Evolutionary conservation across 1,284 basidiomycete genomes (phyloP), one percentile per base, ranked within the genome.

Genomic region (Acaromyces ingoldii): DNA sequence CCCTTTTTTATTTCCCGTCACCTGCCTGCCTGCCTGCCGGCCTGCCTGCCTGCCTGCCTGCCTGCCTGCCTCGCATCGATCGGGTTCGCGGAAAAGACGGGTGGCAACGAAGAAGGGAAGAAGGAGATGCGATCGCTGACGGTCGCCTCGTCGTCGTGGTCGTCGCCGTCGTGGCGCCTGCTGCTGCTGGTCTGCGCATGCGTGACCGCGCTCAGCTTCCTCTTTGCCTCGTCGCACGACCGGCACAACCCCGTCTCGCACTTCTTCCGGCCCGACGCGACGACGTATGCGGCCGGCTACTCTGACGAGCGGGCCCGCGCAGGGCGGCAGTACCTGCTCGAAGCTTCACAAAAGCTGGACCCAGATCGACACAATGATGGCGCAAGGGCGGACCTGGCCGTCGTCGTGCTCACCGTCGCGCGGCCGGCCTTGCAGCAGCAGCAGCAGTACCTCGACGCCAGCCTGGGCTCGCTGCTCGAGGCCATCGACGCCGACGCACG

Each of bases 201-300:
- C n/a, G n/a, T n/a, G n/a, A n/a, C n/a, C n/a, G n/a, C n/a, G n/a
- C n/a, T n/a, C n/a, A n/a, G n/a, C n/a, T n/a, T n/a, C n/a, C n/a
- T n/a, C n/a, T n/a, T n/a, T n/a, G n/a, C n/a, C n/a, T n/a, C n/a
- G n/a, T n/a, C n/a, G n/a, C 26, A 22, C 26, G 25, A 28, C 26
- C 17, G 22, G 13, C 42, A 45, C 17, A 45, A 45, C 25, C 42
- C 42, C n/a, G 34, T 31, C 24, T 45, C 42, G 24, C 5, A 45
- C 42, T 45, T 45, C 26, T 45, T 45, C 42, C 29, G 34, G 30
- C 42, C 42, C 30, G 26, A 10, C 6, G 17, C 17, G 42, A 22
- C 30, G 13, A 45, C 42, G 15, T 45, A 26, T 30, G 21, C 17
- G 15, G 11, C 6, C 26, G 17, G 15, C 11, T 11, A n/a, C 15